A percentile compares a stretch with the other conserved stretches of the same genome.
Evolutionary conservation across 108 stramenopile species (phyloP).

Genomic region (Mediolabrus comicus): DNA sequence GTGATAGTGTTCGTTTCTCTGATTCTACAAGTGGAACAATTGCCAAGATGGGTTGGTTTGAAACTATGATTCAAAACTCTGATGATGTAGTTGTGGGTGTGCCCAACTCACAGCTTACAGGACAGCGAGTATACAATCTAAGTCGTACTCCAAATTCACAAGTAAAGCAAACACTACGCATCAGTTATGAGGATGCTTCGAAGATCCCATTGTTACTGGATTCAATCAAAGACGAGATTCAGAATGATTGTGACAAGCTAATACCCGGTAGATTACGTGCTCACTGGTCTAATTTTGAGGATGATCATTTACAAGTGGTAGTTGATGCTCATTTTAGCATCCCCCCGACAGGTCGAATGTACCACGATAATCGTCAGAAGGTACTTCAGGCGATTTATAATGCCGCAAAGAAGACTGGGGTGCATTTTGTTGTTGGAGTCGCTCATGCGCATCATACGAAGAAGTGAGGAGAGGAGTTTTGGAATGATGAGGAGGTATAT

Average conservation of each 20-base stretch:
- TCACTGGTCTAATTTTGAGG: slow-evolving; percentile 52
- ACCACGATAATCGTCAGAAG: slow-evolving; percentile 59
- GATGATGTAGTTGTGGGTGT: slow-evolving; percentile 46
- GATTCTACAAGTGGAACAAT: slow-evolving; percentile 41
- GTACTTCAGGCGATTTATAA: slow-evolving; percentile 65
- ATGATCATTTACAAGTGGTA: slow-evolving; percentile 58
- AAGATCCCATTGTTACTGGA: slow-evolving; percentile 57
- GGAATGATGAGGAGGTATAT: too few species aligned
- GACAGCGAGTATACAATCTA: slow-evolving; percentile 60
- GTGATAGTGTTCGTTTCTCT: slow-evolving; percentile 48
- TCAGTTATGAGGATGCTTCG: slow-evolving; percentile 51
- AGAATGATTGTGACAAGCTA: slow-evolving; percentile 48
- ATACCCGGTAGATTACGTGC: slow-evolving; percentile 71
- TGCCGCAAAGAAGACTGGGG: slow-evolving; percentile 60
- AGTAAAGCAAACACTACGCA: slow-evolving; percentile 59
- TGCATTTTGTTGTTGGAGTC: too few species aligned
- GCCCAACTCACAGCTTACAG: slow-evolving; percentile 49
- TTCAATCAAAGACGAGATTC: slow-evolving; percentile 68
- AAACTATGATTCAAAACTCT: slow-evolving; percentile 14
- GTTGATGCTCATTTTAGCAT: slow-evolving; percentile 66
- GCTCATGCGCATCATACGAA: too few species aligned
- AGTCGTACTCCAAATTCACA: slow-evolving; percentile 55
- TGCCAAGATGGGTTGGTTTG: slow-evolving; percentile 32
- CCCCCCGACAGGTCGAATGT: slow-evolving; percentile 54
- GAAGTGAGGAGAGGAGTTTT: too few species aligned